These are phyloP conservation scores for Dioszegia crocea DNA, from an alignment of 768 basidiomycete genomes.

Conservation along the genomic window DNA sequence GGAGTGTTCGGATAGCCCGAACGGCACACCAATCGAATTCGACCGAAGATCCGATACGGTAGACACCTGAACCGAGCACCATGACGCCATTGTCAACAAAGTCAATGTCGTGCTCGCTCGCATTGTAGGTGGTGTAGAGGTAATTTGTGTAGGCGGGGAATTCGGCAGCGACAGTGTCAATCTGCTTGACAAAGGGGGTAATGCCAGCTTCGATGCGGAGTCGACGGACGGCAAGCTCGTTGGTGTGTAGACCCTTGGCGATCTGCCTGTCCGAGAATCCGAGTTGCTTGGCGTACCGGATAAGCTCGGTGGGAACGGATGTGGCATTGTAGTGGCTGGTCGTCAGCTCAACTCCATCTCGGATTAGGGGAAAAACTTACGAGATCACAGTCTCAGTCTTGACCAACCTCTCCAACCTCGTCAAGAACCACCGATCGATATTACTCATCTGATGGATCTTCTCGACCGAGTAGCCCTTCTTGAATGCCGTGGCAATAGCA, in stretches of 20 bases:
- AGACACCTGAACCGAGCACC: constrained; percentile 96
- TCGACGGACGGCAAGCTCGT: constrained; percentile 85
- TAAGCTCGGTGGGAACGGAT: constrained; percentile 59
- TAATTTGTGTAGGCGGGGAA: constrained; percentile 99
- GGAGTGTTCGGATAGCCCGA: constrained; percentile 88
- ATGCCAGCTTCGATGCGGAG: constrained; percentile 79
- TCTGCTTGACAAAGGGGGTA: constrained; percentile 92
- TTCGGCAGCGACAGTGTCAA: constrained; percentile 97
- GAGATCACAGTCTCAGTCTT: constrained; percentile 71
- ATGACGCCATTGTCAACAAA: constrained; percentile 93
- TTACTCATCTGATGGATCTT: constrained; percentile 97
- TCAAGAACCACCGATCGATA: constrained; percentile 98
- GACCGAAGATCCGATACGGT: constrained; percentile 97
- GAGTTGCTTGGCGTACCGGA: constrained; percentile 82
- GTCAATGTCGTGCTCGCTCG: constrained; percentile 81
- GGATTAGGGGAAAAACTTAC: constrained; percentile 56
- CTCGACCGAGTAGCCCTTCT: constrained; percentile 87
- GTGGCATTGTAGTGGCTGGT: constrained; percentile 59
- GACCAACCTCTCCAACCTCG: constrained; percentile 75
- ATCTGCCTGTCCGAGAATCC: constrained; percentile 95
- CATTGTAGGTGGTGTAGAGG: constrained; percentile 96
- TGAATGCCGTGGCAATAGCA: constrained; percentile 89
- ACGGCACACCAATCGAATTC: constrained; percentile 99
- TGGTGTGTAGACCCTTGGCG: constrained; percentile 75
- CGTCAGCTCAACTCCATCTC: background rate